Evolutionary conservation across 2,329 filamentous ascomycete genomes (phyloP).

Genomic region (Apiospora saccharicola): DNA sequence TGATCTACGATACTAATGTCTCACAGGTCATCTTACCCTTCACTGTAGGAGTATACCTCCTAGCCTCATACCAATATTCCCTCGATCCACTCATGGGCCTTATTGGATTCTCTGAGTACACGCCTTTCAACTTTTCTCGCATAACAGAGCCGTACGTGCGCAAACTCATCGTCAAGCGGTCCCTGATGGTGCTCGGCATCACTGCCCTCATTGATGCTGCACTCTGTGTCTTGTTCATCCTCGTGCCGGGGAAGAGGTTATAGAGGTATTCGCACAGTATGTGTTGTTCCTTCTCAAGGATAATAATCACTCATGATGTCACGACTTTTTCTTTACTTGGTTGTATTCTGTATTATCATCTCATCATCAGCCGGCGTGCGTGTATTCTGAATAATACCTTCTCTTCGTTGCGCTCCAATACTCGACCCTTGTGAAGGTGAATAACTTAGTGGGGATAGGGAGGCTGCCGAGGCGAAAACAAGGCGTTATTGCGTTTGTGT

Average conservation of each 20-base stretch:
- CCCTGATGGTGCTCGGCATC: slow-evolving; percentile 79
- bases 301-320: slow-evolving; percentile 13
- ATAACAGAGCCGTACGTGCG: slow-evolving; percentile 93
- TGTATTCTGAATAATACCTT: slow-evolving; percentile 23
- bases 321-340: slow-evolving; percentile 10
- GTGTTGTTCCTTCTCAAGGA: not conserved
- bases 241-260: slow-evolving; percentile 88
- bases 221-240: slow-evolving; percentile 89
- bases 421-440: not conserved
- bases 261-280: slow-evolving; percentile 46
- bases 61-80: slow-evolving; percentile 93
- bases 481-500: slow-evolving; percentile 7
- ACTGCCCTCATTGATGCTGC: slow-evolving; percentile 80
- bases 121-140: slow-evolving; percentile 87
- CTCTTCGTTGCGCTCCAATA: not conserved
- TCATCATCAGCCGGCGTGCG: slow-evolving; percentile 23
- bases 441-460: slow-evolving; percentile 1
- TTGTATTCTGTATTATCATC: slow-evolving; percentile 19
- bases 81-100: slow-evolving; percentile 91
- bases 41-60: slow-evolving; percentile 86
- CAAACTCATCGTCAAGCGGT: slow-evolving; percentile 82
- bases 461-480: slow-evolving; percentile 1
- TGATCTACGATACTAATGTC: not conserved
- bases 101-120: slow-evolving; percentile 93
- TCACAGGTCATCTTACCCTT: slow-evolving; percentile 80